Evolutionary conservation across 345 rosid genomes (phyloP).

Genomic region (Balakata baccata): DNA sequence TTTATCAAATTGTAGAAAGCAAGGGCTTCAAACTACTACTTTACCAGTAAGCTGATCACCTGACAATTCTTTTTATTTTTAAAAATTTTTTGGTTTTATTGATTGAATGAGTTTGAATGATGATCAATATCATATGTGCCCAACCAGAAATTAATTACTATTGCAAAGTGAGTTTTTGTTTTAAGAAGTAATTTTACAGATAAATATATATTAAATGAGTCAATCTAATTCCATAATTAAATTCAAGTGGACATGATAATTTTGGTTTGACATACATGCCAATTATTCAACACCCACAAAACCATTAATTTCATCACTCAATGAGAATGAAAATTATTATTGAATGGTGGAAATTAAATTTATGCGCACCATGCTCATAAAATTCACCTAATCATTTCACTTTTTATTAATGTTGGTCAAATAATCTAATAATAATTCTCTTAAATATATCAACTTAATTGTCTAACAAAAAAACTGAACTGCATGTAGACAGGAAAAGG

Average conservation of each 20-base stretch:
- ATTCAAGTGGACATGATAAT: too few relatives aligned
- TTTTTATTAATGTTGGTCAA: neutral
- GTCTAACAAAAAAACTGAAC: neutral
- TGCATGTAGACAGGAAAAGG: slow-evolving; percentile 42
- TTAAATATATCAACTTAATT: too few relatives aligned
- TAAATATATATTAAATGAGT: too few relatives aligned
- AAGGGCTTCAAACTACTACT: slow-evolving; percentile 40
- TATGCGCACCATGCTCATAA: too few relatives aligned
- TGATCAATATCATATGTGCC: too few relatives aligned
- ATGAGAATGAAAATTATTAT: neutral
- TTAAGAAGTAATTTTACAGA: too few relatives aligned
- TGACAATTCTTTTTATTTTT: neutral
- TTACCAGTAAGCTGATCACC: slow-evolving; percentile 39
- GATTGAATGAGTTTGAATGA: neutral
- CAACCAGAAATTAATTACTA: too few relatives aligned
- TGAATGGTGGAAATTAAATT: neutral
- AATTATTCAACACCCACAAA: neutral
- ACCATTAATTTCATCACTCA: too few relatives aligned
- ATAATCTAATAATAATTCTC: neutral
- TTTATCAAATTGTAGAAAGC: slow-evolving; percentile 52
- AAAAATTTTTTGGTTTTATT: neutral
- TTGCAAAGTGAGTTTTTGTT: too few relatives aligned
- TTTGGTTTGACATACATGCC: too few relatives aligned
- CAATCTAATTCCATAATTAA: too few relatives aligned
- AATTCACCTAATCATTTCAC: neutral